Conservation (phyloP, 2,329 filamentous ascomycete genomes). For the Talaromyces sp. region DNA sequence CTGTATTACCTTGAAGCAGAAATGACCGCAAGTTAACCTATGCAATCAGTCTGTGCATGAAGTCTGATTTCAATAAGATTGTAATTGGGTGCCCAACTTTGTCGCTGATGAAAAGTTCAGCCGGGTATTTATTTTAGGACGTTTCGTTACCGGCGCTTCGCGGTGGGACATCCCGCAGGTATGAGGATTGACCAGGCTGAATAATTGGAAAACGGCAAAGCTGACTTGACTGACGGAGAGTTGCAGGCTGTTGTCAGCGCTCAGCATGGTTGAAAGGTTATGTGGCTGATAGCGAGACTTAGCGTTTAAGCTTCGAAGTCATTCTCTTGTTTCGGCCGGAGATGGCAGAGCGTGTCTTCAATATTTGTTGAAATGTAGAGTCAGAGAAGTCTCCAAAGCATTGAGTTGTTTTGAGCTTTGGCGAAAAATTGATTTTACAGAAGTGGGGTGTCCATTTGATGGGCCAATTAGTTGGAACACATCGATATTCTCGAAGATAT, state of each 20-base stretch:
- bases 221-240: neutral
- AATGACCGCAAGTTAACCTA: neutral
- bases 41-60: neutral
- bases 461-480: conserved; percentile 3
- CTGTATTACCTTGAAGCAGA: neutral
- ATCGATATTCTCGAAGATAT: too few relatives aligned
- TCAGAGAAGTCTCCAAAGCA: conserved; percentile 3
- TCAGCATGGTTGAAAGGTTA: neutral
- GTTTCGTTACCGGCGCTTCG: neutral
- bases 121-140: conserved; percentile 2
- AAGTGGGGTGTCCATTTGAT: neutral
- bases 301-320: neutral
- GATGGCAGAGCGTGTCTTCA: neutral
- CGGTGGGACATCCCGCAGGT: neutral
- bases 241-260: neutral
- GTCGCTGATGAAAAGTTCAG: neutral
- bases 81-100: neutral
- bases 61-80: neutral
- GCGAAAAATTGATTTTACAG: neutral
- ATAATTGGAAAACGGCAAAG: neutral
- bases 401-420: conserved; percentile 1
- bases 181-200: conserved; percentile 1
- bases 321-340: neutral
- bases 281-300: neutral
- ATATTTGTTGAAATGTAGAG: conserved; percentile 1